These are phyloP conservation scores for Pulicaria dysenterica DNA, from an alignment of 129 eudicot genomes.

Conservation along the genomic window DNA sequence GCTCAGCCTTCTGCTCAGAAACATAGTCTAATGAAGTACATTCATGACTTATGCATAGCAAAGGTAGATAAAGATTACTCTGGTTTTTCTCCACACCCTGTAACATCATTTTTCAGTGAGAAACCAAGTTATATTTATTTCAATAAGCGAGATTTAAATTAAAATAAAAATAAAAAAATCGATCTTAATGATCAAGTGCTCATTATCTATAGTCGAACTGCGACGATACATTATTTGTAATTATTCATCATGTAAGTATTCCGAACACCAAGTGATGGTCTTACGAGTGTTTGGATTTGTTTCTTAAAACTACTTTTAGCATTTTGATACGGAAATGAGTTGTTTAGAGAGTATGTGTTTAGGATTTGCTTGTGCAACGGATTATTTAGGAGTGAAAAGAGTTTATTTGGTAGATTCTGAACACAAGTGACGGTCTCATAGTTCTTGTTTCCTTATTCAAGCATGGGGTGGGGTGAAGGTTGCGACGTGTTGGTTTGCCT, in stretches of 20 bases:
- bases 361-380: no score
- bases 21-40: constrained; percentile 41
- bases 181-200: constrained; percentile 1
- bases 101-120: constrained; percentile 41
- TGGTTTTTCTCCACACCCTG: constrained; percentile 52
- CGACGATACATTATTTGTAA: neutral
- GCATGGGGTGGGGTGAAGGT: no score
- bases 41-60: constrained; percentile 45
- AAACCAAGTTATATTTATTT: constrained; percentile 45
- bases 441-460: no score
- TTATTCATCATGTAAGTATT: neutral
- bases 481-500: no score
- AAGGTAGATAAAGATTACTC: constrained; percentile 51
- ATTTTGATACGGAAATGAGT: no score
- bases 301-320: no score
- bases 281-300: no score
- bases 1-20: constrained; percentile 54
- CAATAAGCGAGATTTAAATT: constrained; percentile 41
- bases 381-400: no score
- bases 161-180: constrained; percentile 4
- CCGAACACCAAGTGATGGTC: no score
- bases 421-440: no score
- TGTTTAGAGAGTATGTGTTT: no score
- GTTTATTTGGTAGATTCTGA: no score
- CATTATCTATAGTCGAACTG: constrained; percentile 9